phyloP scores from a whole-genome alignment of 495 filamentous ascomycete genomes.

The Aspergillus kassunensis region DNA sequence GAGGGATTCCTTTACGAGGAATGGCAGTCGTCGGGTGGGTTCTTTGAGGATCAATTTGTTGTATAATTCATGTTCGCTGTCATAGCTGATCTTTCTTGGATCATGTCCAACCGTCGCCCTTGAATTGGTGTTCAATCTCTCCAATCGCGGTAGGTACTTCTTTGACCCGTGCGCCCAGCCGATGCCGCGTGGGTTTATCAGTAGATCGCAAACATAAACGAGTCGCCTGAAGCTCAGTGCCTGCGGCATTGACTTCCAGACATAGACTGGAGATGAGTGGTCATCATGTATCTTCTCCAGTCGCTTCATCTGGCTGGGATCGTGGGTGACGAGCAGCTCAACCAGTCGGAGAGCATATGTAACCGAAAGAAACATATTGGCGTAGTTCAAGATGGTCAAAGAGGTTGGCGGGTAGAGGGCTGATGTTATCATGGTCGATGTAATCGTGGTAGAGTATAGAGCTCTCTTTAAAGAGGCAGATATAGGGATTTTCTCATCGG shows the following conservation, averaged over 20 bases:
- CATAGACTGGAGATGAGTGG: slow-evolving; percentile 4
- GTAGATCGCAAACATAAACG: slow-evolving; percentile 10
- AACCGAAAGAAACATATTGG: slow-evolving; percentile 16
- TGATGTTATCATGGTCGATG: slow-evolving; percentile 8
- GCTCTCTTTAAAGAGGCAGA: background rate
- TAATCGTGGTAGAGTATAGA: slow-evolving; percentile 4
- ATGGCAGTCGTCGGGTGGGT: background rate
- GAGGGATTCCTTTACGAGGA: background rate
- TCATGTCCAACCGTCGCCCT: background rate
- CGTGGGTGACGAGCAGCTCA: slow-evolving; percentile 13
- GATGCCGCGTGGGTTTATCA: slow-evolving; percentile 17
- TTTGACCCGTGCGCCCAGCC: slow-evolving; percentile 18
- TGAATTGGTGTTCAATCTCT: background rate
- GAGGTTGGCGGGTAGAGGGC: slow-evolving; percentile 8
- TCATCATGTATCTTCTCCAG: slow-evolving; percentile 4
- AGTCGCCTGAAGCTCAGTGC: slow-evolving; percentile 9
- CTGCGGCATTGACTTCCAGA: slow-evolving; percentile 14
- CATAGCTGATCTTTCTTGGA: background rate
- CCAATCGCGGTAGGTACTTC: slow-evolving; percentile 10
- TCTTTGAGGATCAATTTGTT: background rate
- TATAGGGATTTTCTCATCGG: slow-evolving; percentile 8
- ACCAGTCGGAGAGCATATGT: slow-evolving; percentile 14
- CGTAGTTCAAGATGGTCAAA: slow-evolving; percentile 12
- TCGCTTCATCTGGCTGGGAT: slow-evolving; percentile 6
- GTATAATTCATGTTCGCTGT: background rate